Evolutionary conservation across 2,329 filamentous ascomycete species (phyloP).

Genomic region (Stagonosporopsis vannaccii): DNA sequence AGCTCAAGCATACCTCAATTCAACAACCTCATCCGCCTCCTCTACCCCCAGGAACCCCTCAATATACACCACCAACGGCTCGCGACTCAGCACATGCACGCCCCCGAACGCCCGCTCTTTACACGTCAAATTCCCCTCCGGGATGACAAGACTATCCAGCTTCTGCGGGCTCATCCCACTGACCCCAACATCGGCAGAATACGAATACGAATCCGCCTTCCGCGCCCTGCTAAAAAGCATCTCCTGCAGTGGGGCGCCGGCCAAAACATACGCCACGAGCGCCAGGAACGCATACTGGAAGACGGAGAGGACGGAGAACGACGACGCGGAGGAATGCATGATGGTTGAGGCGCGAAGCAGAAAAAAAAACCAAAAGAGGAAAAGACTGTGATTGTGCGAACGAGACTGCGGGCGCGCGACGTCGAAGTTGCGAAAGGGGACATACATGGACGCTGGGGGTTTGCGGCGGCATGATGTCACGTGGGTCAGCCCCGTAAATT

Average conservation of each 20-base stretch:
- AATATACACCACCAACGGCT: conserved; percentile 66
- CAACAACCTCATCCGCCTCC: conserved; percentile 61
- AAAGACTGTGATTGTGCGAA: neutral
- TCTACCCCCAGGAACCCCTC: conserved; percentile 60
- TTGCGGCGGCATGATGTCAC: too few species aligned
- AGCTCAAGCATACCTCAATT: conserved; percentile 63
- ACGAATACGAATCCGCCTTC: conserved; percentile 13
- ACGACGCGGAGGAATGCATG: neutral
- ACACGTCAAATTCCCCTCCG: conserved; percentile 50
- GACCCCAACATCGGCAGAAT: conserved; percentile 22
- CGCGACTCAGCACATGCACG: conserved; percentile 59
- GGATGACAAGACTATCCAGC: conserved; percentile 50
- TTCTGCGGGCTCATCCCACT: conserved; percentile 29
- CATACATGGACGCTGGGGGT: too few species aligned
- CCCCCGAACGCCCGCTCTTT: conserved; percentile 46
- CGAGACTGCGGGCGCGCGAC: neutral
- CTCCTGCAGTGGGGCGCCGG: conserved; percentile 43
- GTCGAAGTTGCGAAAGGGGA: too few species aligned
- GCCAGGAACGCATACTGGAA: conserved; percentile 43
- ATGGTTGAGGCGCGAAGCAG: neutral
- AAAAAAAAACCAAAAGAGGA: too few species aligned
- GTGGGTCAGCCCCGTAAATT: too few species aligned
- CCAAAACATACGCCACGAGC: conserved; percentile 44
- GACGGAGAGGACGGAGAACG: conserved; percentile 1
- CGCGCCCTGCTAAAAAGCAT: conserved; percentile 23